Conservation (phyloP, 2,329 filamentous ascomycete genomes). For the Penicillium expansum region DNA sequence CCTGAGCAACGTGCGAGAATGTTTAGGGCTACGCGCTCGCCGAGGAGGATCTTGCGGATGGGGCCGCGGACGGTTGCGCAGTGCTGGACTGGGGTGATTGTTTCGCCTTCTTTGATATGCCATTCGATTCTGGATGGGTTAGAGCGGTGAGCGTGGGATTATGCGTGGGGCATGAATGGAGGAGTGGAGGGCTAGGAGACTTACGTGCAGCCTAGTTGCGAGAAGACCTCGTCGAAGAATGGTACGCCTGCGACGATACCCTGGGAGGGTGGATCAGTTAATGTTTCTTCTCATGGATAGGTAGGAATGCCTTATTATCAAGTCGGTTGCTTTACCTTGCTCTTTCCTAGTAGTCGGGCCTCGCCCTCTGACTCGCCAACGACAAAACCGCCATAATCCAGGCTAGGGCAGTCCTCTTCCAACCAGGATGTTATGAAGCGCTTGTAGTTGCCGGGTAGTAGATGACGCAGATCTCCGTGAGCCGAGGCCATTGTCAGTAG, state of each 20-base stretch:
- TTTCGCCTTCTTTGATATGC: conserved; percentile 73
- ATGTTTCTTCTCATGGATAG: not conserved
- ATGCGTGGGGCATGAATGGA: too few relatives aligned
- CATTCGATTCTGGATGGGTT: conserved; percentile 65
- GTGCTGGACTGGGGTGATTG: conserved; percentile 61
- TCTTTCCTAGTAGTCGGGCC: conserved; percentile 57
- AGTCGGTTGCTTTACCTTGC: conserved; percentile 38
- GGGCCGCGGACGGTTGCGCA: conserved; percentile 85
- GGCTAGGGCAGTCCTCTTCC: conserved; percentile 91
- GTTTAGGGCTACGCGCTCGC: conserved; percentile 90
- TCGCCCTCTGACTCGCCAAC: conserved; percentile 62
- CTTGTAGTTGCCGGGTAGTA: conserved; percentile 84
- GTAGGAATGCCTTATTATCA: not conserved
- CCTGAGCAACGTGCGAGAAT: conserved; percentile 87
- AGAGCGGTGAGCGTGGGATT: not conserved
- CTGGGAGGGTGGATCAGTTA: conserved; percentile 30
- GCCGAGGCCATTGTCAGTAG: conserved; percentile 50
- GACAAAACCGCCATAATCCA: conserved; percentile 96
- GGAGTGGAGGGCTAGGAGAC: conserved; percentile 25
- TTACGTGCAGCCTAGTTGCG: conserved; percentile 77
- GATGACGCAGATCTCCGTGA: conserved; percentile 63
- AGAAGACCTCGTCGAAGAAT: conserved; percentile 93
- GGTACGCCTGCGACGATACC: conserved; percentile 88
- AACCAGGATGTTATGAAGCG: conserved; percentile 78
- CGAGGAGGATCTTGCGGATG: conserved; percentile 78